phyloP scores from a whole-genome alignment of 2,329 filamentous ascomycete species.

The Dactylellina sp. region DNA sequence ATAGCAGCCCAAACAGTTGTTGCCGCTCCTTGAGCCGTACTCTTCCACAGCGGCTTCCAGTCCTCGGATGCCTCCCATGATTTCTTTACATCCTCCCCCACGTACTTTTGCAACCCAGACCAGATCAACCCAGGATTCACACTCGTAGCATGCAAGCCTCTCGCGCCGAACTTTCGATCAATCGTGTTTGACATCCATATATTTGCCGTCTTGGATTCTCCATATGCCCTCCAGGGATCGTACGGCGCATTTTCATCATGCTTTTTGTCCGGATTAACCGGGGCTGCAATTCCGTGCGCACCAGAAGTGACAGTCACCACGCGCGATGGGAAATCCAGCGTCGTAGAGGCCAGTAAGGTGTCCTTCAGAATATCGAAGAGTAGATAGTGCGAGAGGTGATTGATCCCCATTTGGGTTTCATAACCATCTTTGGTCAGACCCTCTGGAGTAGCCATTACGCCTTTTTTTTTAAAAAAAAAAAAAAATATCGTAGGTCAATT shows the following conservation, averaged over 20 bases:
- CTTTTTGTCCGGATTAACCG: constrained; percentile 62
- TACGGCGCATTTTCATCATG: too few relatives aligned
- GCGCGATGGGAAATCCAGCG: constrained; percentile 65
- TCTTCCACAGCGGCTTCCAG: constrained; percentile 61
- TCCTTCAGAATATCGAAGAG: constrained; percentile 68
- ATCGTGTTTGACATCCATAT: constrained; percentile 69
- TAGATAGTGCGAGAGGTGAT: constrained; percentile 70
- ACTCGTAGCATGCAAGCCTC: constrained; percentile 65
- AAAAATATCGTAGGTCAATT: too few relatives aligned
- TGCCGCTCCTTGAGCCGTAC: constrained; percentile 66
- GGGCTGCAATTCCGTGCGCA: constrained; percentile 63
- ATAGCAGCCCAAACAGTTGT: constrained; percentile 67
- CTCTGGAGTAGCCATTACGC: constrained; percentile 18
- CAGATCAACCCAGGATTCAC: constrained; percentile 67
- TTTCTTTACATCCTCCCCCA: constrained; percentile 56
- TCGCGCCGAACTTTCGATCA: constrained; percentile 66
- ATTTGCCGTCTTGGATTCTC: constrained; percentile 68
- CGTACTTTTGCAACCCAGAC: constrained; percentile 62
- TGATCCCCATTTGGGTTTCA: constrained; percentile 69
- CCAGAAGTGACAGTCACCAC: constrained; percentile 67
- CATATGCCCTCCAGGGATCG: constrained; percentile 65
- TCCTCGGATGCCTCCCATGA: constrained; percentile 56
- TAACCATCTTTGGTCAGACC: constrained; percentile 65
- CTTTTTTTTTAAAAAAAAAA: neutral
- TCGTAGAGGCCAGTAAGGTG: constrained; percentile 64